Evolutionary conservation across 1,284 basidiomycete genomes (phyloP).

Genomic region (Leccinum angustisporum): DNA sequence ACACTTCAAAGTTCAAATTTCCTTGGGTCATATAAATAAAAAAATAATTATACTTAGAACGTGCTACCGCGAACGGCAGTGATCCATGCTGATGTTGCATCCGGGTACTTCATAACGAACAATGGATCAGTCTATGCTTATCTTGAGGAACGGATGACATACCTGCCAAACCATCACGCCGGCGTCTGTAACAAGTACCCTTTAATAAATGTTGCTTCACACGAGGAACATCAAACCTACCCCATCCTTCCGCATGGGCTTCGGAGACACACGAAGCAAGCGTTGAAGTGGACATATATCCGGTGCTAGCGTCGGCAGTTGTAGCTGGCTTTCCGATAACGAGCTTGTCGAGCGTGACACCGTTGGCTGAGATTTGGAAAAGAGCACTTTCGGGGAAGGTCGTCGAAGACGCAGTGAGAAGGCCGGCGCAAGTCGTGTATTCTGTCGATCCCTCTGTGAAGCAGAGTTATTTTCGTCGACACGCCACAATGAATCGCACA

Average conservation of each 20-base stretch:
- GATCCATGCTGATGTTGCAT: constrained; percentile 22
- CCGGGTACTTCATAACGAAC: constrained; percentile 19
- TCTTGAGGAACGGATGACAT: neutral
- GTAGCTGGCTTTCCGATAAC: constrained; percentile 65
- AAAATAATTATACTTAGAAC: neutral
- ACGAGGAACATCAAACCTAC: constrained; percentile 24
- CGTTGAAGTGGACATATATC: constrained; percentile 21
- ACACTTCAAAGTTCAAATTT: neutral
- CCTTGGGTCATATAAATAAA: neutral
- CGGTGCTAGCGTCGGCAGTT: constrained; percentile 52
- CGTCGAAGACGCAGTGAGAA: neutral
- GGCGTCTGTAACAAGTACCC: constrained; percentile 36
- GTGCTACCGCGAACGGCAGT: constrained; percentile 19
- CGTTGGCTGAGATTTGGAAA: neutral
- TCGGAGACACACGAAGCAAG: neutral
- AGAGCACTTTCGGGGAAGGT: neutral
- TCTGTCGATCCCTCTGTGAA: neutral
- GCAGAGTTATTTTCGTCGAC: neutral
- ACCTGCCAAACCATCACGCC: constrained; percentile 48
- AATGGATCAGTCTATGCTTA: constrained; percentile 40
- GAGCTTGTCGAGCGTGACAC: constrained; percentile 42
- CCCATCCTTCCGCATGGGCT: neutral
- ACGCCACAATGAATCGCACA: neutral
- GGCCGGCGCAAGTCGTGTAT: neutral
- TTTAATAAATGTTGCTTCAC: constrained; percentile 20